These are phyloP conservation scores for Aaosphaeria pasadenensis DNA, from an alignment of 2,329 filamentous ascomycete genomes.

Conservation along the genomic window DNA sequence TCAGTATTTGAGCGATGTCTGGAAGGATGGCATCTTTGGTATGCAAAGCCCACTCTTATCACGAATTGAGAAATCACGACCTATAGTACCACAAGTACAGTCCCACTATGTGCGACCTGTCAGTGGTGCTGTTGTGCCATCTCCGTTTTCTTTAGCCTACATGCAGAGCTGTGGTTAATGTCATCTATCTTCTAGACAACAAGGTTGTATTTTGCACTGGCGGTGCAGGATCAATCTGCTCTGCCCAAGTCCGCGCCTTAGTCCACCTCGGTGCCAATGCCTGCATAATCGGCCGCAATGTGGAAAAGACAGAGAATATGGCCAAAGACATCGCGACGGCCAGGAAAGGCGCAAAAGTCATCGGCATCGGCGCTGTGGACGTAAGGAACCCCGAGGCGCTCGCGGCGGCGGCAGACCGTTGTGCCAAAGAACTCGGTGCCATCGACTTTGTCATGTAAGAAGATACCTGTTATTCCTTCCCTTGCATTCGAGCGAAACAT, in stretches of 20 bases:
- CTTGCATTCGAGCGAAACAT: constrained; percentile 5
- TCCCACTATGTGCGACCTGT: no score
- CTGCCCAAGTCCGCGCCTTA: constrained; percentile 85
- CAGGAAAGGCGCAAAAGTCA: constrained; percentile 74
- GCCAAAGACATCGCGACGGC: constrained; percentile 81
- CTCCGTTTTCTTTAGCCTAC: background rate
- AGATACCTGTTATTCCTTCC: background rate
- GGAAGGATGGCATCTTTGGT: constrained; percentile 88
- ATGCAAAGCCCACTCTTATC: constrained; percentile 18
- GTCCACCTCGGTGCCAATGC: constrained; percentile 90
- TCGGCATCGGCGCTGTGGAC: constrained; percentile 74
- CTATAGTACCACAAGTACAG: no score
- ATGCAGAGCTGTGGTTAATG: background rate
- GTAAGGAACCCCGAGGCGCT: constrained; percentile 68
- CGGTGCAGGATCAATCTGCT: constrained; percentile 90
- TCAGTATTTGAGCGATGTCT: constrained; percentile 77
- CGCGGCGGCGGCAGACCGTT: constrained; percentile 71
- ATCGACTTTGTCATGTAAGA: constrained; percentile 90
- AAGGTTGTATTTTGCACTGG: constrained; percentile 95
- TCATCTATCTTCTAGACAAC: constrained; percentile 55
- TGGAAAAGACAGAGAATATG: constrained; percentile 78
- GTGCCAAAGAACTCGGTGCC: constrained; percentile 75
- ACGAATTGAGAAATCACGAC: no score
- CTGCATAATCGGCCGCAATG: constrained; percentile 87
- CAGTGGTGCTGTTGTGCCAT: no score